Percentiles rank a stretch among this genome's conserved stretches.
Evolutionary conservation across 2,329 filamentous ascomycete genomes (phyloP).

Genomic region (Plectosphaerella plurivora): DNA sequence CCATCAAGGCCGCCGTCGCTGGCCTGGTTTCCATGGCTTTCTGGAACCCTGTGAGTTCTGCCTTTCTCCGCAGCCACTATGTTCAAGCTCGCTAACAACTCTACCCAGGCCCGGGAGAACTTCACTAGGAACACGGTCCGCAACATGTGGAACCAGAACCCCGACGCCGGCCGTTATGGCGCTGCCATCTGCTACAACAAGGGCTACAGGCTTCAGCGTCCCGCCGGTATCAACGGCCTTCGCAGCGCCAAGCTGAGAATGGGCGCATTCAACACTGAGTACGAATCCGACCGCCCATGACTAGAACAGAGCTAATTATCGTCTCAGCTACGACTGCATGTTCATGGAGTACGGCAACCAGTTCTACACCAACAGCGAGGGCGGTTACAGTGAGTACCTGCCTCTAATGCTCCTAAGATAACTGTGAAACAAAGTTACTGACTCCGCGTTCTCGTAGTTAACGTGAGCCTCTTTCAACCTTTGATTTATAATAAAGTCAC

Average conservation of each 20-base stretch:
- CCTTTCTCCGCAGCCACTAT: no score
- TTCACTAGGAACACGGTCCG: slow-evolving; percentile 12
- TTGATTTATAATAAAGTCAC: no score
- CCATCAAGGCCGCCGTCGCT: slow-evolving; percentile 3
- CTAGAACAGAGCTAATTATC: neutral
- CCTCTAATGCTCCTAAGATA: no score
- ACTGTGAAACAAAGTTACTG: no score
- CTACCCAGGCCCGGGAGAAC: slow-evolving; percentile 9
- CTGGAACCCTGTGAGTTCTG: slow-evolving; percentile 5
- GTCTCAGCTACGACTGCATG: slow-evolving; percentile 9
- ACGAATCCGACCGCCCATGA: neutral
- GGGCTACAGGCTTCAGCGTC: slow-evolving; percentile 7
- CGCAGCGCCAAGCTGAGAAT: slow-evolving; percentile 7
- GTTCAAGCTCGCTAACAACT: no score
- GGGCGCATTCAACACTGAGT: slow-evolving; percentile 10
- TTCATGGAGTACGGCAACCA: slow-evolving; percentile 10
- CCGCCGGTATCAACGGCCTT: slow-evolving; percentile 4
- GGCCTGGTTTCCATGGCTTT: slow-evolving; percentile 5
- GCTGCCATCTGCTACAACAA: slow-evolving; percentile 14
- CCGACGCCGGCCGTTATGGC: slow-evolving; percentile 5
- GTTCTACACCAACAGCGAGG: slow-evolving; percentile 8
- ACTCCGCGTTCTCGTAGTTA: no score
- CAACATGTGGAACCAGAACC: slow-evolving; percentile 13
- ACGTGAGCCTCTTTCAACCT: no score
- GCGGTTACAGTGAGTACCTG: slow-evolving; percentile 4